phyloP scores from a whole-genome alignment of 2,329 filamentous ascomycete species.

The Niveomyces coronatus region DNA sequence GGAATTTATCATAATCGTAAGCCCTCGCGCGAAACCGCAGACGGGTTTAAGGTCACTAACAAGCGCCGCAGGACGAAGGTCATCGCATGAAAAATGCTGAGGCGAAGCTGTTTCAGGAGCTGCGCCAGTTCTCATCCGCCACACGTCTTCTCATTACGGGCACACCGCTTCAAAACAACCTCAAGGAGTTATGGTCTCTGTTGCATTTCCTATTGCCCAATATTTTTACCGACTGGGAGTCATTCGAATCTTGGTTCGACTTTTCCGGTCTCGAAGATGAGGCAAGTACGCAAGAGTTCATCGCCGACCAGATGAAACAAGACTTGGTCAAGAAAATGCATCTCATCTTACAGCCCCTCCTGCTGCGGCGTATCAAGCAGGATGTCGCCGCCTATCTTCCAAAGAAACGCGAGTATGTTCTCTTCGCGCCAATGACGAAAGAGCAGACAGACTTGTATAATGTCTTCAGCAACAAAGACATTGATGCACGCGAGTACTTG shows the following conservation, averaged over 20 bases:
- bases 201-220: constrained; percentile 87
- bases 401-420: constrained; percentile 90
- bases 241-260: constrained; percentile 94
- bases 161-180: constrained; percentile 89
- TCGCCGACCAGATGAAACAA: constrained; percentile 59
- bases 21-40: constrained; percentile 16
- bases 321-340: constrained; percentile 64
- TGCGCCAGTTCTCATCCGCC: constrained; percentile 80
- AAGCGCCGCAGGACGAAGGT: constrained; percentile 62
- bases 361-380: constrained; percentile 80
- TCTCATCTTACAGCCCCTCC: constrained; percentile 80
- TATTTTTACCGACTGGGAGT: constrained; percentile 87
- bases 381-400: constrained; percentile 89
- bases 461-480: constrained; percentile 44
- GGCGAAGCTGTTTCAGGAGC: constrained; percentile 78
- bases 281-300: constrained; percentile 64
- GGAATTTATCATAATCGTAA: constrained; percentile 92
- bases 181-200: constrained; percentile 89
- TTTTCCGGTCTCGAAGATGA: constrained; percentile 88
- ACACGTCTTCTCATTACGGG: constrained; percentile 90
- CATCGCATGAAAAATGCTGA: constrained; percentile 97
- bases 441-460: constrained; percentile 88
- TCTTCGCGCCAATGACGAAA: constrained; percentile 84
- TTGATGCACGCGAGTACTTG: constrained; percentile 62
- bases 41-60: constrained; percentile 12